phyloP scores from a whole-genome alignment of 116 monocot genomes.

The Trichopus zeylanicus region DNA sequence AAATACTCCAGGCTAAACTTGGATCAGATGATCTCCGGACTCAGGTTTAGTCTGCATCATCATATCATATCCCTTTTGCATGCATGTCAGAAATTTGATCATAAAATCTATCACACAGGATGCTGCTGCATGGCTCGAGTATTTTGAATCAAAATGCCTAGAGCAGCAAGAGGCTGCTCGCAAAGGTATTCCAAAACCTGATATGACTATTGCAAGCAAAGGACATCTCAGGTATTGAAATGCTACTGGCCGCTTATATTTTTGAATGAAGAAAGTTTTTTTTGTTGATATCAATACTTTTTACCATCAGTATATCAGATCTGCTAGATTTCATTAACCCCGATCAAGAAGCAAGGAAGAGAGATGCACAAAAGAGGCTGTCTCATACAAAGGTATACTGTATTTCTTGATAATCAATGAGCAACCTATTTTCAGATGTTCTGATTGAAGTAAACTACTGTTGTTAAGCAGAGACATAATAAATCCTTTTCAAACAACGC shows the following conservation, averaged over 20 bases:
- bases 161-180: conserved; percentile 95
- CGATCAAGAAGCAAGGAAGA: conserved; percentile 65
- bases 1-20: conserved; percentile 81
- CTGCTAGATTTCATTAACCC: conserved; percentile 98
- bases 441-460: not conserved
- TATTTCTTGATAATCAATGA: not conserved
- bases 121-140: conserved; percentile 95
- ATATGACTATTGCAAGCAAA: conserved; percentile 96
- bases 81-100: not conserved
- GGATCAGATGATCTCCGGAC: conserved; percentile 87
- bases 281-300: conserved; percentile 26
- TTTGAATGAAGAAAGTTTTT: not conserved
- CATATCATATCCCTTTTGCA: not conserved
- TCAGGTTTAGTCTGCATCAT: conserved; percentile 38
- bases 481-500: too few relatives aligned
- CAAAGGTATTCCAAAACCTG: conserved; percentile 83
- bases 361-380: conserved; percentile 52
- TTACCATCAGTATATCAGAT: conserved; percentile 85
- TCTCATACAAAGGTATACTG: conserved; percentile 45
- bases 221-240: conserved; percentile 83
- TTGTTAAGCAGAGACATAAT: not conserved
- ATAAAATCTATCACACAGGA: conserved; percentile 35
- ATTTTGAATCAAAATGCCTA: conserved; percentile 87
- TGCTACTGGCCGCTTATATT: not conserved
- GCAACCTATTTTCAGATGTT: not conserved